phyloP scores from a whole-genome alignment of 257 asterid genomes.

The Euphrasia confusa region DNA sequence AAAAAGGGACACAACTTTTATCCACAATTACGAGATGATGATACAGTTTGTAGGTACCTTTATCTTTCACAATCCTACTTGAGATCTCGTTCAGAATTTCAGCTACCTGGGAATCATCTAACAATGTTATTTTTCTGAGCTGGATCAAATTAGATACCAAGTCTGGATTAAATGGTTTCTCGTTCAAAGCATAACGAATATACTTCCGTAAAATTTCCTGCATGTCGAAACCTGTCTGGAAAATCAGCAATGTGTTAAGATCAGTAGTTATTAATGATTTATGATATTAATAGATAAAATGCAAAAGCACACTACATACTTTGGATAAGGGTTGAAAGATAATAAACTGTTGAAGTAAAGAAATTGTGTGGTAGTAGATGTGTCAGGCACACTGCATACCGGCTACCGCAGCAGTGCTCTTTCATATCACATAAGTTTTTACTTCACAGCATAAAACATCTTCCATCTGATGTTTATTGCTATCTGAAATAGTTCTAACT shows the following conservation, averaged over 20 bases:
- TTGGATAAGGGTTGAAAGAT: neutral
- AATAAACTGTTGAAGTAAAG: too few species aligned
- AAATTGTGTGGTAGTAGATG: too few species aligned
- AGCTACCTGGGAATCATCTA: constrained; percentile 79
- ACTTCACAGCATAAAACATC: too few species aligned
- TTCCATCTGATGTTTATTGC: too few species aligned
- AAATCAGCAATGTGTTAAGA: constrained; percentile 29
- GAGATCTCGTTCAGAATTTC: constrained; percentile 84
- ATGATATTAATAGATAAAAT: constrained; percentile 4
- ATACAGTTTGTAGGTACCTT: constrained; percentile 45
- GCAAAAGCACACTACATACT: constrained; percentile 3
- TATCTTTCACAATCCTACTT: constrained; percentile 75
- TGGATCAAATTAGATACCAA: constrained; percentile 72
- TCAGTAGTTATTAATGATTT: constrained; percentile 23
- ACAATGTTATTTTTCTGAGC: constrained; percentile 61
- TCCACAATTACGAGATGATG: constrained; percentile 20
- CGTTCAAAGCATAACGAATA: constrained; percentile 83
- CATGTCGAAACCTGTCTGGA: constrained; percentile 86
- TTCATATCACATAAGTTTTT: too few species aligned
- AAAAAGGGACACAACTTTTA: constrained; percentile 1
- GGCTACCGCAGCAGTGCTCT: too few species aligned
- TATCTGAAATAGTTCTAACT: too few species aligned
- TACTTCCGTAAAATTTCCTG: constrained; percentile 83
- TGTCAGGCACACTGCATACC: too few species aligned
- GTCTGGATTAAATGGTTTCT: constrained; percentile 84